phyloP scores from a whole-genome alignment of 352 stramenopile genomes.

The Phytophthora chlamydospora region DNA sequence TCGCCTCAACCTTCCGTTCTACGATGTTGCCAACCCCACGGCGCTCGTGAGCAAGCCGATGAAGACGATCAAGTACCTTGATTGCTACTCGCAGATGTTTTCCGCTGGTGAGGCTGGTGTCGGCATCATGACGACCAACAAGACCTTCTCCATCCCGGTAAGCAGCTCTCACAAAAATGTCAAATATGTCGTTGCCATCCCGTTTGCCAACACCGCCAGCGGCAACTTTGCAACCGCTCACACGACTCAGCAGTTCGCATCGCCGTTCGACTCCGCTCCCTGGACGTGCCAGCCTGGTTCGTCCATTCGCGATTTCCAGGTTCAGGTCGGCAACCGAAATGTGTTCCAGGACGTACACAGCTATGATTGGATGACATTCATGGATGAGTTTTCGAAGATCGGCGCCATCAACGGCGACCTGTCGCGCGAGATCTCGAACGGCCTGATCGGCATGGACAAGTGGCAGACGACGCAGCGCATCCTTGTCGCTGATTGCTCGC shows the following conservation, averaged over 20 bases:
- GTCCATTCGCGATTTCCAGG: constrained; percentile 4
- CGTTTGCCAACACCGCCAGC: neutral
- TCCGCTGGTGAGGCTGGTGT: constrained; percentile 19
- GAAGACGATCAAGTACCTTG: constrained; percentile 27
- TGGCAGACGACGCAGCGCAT: constrained; percentile 25
- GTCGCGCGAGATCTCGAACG: constrained; percentile 24
- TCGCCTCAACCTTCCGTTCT: constrained; percentile 29
- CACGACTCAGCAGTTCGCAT: neutral
- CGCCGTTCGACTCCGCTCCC: constrained; percentile 26
- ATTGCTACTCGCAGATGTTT: constrained; percentile 33
- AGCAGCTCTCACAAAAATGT: neutral
- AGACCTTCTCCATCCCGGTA: neutral
- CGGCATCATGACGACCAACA: constrained; percentile 14
- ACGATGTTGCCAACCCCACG: constrained; percentile 32
- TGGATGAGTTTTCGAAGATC: neutral
- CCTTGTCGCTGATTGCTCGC: no score
- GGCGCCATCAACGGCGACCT: constrained; percentile 28
- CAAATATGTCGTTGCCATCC: neutral
- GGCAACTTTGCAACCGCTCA: neutral
- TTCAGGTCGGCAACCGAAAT: constrained; percentile 34
- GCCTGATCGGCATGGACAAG: constrained; percentile 32
- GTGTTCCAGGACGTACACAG: constrained; percentile 31
- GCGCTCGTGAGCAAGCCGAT: constrained; percentile 31
- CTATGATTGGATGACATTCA: constrained; percentile 25
- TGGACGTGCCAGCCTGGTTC: constrained; percentile 31